Evolutionary conservation across 345 rosid species (phyloP), one percentile per base, ranked within the genome.

Genomic region (Durio zibethinus): DNA sequence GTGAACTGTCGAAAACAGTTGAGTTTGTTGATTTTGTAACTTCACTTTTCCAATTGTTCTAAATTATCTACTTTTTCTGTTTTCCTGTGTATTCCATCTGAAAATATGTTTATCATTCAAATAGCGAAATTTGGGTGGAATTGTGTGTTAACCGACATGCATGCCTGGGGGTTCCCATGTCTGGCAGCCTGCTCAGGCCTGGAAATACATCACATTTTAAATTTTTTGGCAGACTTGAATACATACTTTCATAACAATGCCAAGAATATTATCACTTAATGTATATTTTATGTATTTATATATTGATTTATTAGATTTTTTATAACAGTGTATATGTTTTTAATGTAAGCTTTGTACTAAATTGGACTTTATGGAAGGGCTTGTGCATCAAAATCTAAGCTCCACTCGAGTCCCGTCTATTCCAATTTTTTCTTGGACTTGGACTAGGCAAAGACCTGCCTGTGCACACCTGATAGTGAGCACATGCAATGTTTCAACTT

Each of bases 1-100:
- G 97, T 71, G 99, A 96, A 80, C 87, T 96, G 79, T 93, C 99
- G 4, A 96, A 96, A 89, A 96, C 99, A 65, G 99, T 93, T 87
- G 79, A 84, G 94, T 85, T 63, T 75, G 65, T 68, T 81, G 21
- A 45, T 76, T 70, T 69, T 70, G 5, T 56, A 4, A 36, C 43
- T 20, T 36, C 23, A 14, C 53, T 36, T 74, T 45, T 8, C 11
- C 40, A 29, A 15, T 40, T 33, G 4, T 72, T 15, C 48, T 6
- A 59, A 68, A 52, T 27, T 75, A 62, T 6, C 16, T 3, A 23
- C 74, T 50, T 56, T 15, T 77, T 69, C 54, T 77, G 54, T 62
- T 40, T 67, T 18, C 25, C 18, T n/a, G 42, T 27, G 10, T 43
- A 23, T 62, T 27, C 27, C 61, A 70, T 64, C 48, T 65, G 12